Conservation (phyloP, 2,329 filamentous ascomycete species). For the Phialemonium atrogriseum region DNA sequence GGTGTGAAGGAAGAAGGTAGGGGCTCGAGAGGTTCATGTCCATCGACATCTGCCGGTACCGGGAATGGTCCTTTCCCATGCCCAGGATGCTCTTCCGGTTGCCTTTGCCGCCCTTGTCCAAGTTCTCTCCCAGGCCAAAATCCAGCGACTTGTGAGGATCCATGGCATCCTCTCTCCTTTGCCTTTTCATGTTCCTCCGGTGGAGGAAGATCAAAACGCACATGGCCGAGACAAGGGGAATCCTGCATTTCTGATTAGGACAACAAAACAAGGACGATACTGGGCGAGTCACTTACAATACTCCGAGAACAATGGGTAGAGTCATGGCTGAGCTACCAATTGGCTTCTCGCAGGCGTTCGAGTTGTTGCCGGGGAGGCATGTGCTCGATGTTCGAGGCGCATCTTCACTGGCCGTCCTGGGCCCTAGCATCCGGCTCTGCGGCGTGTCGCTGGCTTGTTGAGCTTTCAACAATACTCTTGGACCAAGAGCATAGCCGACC, state of each 20-base stretch:
- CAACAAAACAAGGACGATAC: neutral
- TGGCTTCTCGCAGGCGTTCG: slow-evolving; percentile 52
- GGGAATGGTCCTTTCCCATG: slow-evolving; percentile 45
- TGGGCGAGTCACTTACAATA: slow-evolving; percentile 51
- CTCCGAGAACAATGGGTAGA: slow-evolving; percentile 59
- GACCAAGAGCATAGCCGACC: slow-evolving; percentile 12
- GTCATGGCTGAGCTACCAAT: slow-evolving; percentile 45
- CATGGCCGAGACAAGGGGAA: slow-evolving; percentile 63
- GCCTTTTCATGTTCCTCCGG: slow-evolving; percentile 63
- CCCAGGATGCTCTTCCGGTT: slow-evolving; percentile 41
- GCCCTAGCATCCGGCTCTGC: no score
- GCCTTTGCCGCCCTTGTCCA: slow-evolving; percentile 21
- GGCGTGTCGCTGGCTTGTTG: slow-evolving; percentile 4
- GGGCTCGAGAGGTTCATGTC: slow-evolving; percentile 72
- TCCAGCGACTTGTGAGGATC: slow-evolving; percentile 89
- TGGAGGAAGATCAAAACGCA: slow-evolving; percentile 69
- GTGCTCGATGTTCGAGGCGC: slow-evolving; percentile 12
- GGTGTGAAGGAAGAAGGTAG: slow-evolving; percentile 81
- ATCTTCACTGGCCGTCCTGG: slow-evolving; percentile 9
- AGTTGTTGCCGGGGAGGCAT: slow-evolving; percentile 14
- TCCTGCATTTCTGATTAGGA: slow-evolving; percentile 37
- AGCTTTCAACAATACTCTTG: slow-evolving; percentile 10
- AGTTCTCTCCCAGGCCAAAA: slow-evolving; percentile 65
- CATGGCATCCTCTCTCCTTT: slow-evolving; percentile 68
- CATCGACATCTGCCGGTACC: slow-evolving; percentile 52